phyloP scores from a whole-genome alignment of 345 rosid species.

The Streptanthus diversifolius region DNA sequence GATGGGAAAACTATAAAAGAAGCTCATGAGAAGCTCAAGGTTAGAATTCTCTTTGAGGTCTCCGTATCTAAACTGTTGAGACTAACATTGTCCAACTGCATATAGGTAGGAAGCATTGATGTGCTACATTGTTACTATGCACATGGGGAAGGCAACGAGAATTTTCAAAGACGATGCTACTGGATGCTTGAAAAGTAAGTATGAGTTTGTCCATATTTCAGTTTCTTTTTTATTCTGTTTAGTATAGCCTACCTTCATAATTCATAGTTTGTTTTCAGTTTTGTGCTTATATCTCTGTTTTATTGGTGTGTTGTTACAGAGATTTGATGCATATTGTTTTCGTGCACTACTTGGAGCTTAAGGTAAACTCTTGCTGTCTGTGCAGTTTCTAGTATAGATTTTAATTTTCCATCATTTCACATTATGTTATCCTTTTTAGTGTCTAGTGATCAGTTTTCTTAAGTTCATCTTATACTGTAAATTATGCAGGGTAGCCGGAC shows the following conservation, averaged over 20 bases:
- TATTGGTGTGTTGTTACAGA: constrained; percentile 46
- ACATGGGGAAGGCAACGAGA: constrained; percentile 88
- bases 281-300: constrained; percentile 20
- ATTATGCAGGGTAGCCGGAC: constrained; percentile 60
- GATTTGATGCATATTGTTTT: constrained; percentile 69
- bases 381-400: not conserved
- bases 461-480: constrained; percentile 2
- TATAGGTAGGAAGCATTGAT: constrained; percentile 91
- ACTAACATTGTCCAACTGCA: constrained; percentile 34
- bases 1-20: constrained; percentile 90
- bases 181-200: constrained; percentile 96
- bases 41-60: constrained; percentile 8
- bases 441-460: not conserved
- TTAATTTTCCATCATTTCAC: not conserved
- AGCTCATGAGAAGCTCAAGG: constrained; percentile 92
- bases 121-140: constrained; percentile 95
- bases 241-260: not conserved
- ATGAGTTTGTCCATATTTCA: constrained; percentile 1
- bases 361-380: constrained; percentile 47
- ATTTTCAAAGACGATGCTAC: constrained; percentile 92
- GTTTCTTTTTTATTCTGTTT: not conserved
- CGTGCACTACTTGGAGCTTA: constrained; percentile 68
- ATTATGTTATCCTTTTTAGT: constrained; percentile 4
- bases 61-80: constrained; percentile 4
- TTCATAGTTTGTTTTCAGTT: not conserved